These are phyloP conservation scores for Coemansia sp. DNA, from an alignment of 192 early-diverging fungal species.

Conservation along the genomic window DNA sequence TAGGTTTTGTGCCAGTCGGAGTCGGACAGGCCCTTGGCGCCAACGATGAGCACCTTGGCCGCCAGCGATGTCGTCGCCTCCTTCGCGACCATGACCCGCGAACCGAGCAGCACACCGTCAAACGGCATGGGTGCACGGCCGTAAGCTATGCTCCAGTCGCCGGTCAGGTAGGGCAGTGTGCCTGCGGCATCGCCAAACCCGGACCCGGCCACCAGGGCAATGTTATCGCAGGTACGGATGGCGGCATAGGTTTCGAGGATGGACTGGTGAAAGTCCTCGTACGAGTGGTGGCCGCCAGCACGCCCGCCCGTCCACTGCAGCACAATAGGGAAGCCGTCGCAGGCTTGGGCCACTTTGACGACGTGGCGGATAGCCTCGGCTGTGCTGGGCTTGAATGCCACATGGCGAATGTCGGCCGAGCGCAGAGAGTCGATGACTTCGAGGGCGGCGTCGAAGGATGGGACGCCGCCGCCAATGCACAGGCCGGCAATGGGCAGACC, in stretches of 20 bases:
- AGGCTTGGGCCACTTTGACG: conserved; percentile 74
- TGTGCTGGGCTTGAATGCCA: conserved; percentile 80
- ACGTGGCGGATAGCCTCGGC: conserved; percentile 72
- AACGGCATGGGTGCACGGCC: conserved; percentile 91
- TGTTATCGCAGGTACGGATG: conserved; percentile 72
- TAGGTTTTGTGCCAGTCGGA: conserved; percentile 81
- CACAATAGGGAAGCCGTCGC: conserved; percentile 78
- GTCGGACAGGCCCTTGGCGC: conserved; percentile 73
- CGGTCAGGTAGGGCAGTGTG: conserved; percentile 86
- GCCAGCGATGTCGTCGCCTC: conserved; percentile 71
- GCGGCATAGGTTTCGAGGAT: conserved; percentile 61
- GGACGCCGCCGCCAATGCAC: conserved; percentile 89
- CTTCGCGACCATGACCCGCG: conserved; percentile 92
- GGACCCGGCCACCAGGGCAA: conserved; percentile 83
- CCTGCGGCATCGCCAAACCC: conserved; percentile 85
- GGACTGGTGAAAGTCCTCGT: conserved; percentile 91
- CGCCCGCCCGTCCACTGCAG: conserved; percentile 97
- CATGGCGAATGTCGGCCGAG: conserved; percentile 67
- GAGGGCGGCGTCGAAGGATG: conserved; percentile 76
- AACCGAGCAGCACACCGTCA: conserved; percentile 92
- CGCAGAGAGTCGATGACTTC: conserved; percentile 73
- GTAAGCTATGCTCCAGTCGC: conserved; percentile 79
- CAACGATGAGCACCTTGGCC: conserved; percentile 85
- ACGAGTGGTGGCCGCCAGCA: conserved; percentile 94
- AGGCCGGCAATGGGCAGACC: conserved; percentile 88